These are phyloP conservation scores for Davidsoniella neocaledoniae DNA, from an alignment of 2,329 filamentous ascomycete genomes.

Conservation along the genomic window DNA sequence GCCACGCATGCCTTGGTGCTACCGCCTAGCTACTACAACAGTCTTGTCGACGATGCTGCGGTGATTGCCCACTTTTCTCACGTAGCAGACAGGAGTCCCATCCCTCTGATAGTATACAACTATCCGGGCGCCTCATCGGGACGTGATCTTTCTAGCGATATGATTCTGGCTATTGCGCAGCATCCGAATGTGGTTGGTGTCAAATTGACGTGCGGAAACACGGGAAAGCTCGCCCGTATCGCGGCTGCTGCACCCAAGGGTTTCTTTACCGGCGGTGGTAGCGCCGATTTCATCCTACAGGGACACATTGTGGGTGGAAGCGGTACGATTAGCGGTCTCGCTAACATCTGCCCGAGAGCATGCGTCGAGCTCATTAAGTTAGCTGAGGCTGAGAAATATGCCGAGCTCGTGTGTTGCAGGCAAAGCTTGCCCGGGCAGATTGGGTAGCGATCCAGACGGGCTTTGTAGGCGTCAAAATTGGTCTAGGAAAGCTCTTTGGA, in stretches of 20 bases:
- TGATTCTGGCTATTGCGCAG: conserved; percentile 33
- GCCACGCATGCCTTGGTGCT: conserved; percentile 63
- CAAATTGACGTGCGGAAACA: conserved; percentile 48
- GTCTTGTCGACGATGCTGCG: conserved; percentile 40
- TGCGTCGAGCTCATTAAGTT: conserved; percentile 22
- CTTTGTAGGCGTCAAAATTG: conserved; percentile 31
- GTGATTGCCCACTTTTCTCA: conserved; percentile 40
- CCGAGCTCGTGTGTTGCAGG: conserved; percentile 23
- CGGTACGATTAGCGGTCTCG: conserved; percentile 25
- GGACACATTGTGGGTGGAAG: conserved; percentile 24
- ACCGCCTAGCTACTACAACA: conserved; percentile 59
- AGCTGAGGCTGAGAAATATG: conserved; percentile 19
- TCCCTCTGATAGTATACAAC: conserved; percentile 48
- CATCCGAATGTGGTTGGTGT: conserved; percentile 43
- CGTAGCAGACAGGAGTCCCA: conserved; percentile 39
- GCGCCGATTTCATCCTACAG: conserved; percentile 26
- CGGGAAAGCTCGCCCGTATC: conserved; percentile 37
- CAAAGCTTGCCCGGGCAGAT: conserved; percentile 27
- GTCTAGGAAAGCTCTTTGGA: conserved; percentile 24
- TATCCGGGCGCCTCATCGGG: conserved; percentile 41
- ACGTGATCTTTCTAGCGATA: conserved; percentile 40
- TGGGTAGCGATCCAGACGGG: conserved; percentile 32
- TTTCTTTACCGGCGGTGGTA: conserved; percentile 28
- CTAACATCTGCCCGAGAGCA: conserved; percentile 24
- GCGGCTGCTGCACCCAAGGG: conserved; percentile 23